Conservation (phyloP, 2,329 filamentous ascomycete genomes). For the Delphinella strobiligena region DNA sequence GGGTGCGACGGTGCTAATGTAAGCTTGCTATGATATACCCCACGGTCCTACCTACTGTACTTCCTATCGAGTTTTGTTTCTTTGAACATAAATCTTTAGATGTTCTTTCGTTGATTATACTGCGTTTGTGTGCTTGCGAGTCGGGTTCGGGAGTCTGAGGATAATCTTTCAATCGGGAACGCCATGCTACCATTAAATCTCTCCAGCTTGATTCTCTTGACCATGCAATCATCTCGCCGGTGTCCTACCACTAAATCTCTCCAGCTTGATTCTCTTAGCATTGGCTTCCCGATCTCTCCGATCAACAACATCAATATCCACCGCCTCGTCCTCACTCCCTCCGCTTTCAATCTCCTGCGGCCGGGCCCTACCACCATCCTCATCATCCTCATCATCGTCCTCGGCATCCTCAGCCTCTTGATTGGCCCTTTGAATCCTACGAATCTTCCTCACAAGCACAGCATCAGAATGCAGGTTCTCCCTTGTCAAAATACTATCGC, state of each 20-base stretch:
- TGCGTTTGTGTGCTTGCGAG: no score
- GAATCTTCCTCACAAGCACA: conserved; percentile 45
- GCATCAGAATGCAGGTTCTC: conserved; percentile 46
- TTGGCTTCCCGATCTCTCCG: conserved; percentile 4
- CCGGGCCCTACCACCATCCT: conserved; percentile 13
- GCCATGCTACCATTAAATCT: conserved; percentile 5
- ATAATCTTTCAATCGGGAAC: no score
- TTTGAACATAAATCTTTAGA: no score
- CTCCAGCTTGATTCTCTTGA: conserved; percentile 6
- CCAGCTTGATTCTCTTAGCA: conserved; percentile 6
- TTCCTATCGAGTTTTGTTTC: no score
- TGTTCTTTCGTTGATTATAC: no score
- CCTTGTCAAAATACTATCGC: conserved; percentile 40
- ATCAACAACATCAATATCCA: conserved; percentile 15
- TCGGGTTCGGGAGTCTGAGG: no score
- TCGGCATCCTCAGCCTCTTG: conserved; percentile 34
- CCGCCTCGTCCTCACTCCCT: conserved; percentile 14
- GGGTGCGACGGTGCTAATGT: no score
- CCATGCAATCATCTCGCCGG: no score
- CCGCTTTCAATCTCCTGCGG: conserved; percentile 18
- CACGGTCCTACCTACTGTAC: no score
- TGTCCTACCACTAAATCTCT: conserved; percentile 5
- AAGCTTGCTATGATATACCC: no score
- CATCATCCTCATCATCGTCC: conserved; percentile 17
- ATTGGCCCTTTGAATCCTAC: conserved; percentile 38